Conservation (phyloP, 2,329 filamentous ascomycete genomes). For the Colletotrichum tropicale region DNA sequence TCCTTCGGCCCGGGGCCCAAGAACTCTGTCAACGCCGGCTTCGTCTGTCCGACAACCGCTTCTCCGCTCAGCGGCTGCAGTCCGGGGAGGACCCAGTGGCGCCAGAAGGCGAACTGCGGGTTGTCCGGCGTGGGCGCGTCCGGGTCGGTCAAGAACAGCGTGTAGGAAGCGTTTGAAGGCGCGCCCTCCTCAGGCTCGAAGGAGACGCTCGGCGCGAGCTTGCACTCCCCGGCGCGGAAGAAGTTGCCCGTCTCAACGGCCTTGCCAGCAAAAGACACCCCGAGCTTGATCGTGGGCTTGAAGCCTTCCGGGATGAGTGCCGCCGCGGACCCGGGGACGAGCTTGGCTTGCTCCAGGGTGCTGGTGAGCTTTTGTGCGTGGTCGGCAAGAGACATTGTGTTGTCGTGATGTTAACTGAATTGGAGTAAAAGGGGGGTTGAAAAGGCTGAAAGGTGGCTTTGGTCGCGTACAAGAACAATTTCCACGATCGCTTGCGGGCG, state of each 20-base stretch:
- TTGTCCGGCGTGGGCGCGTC: constrained; percentile 61
- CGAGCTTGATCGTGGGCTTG: constrained; percentile 42
- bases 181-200: constrained; percentile 38
- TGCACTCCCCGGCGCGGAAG: constrained; percentile 43
- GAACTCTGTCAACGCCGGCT: constrained; percentile 44
- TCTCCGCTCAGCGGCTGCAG: constrained; percentile 33
- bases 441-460: not conserved
- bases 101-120: constrained; percentile 59
- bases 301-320: constrained; percentile 46
- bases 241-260: constrained; percentile 39
- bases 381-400: constrained; percentile 15
- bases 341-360: constrained; percentile 39
- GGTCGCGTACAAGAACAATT: not conserved
- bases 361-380: constrained; percentile 26
- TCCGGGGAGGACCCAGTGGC: constrained; percentile 55
- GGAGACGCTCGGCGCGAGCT: constrained; percentile 37
- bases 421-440: not conserved
- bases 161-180: constrained; percentile 39
- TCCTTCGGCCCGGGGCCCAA: constrained; percentile 50
- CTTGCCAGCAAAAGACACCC: constrained; percentile 38
- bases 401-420: not conserved
- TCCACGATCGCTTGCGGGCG: not conserved
- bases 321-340: constrained; percentile 44
- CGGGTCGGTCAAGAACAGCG: constrained; percentile 55
- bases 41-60: constrained; percentile 29